Evolutionary conservation across 2,329 filamentous ascomycete genomes (phyloP), one percentile per base, ranked within the genome.

Genomic region (Stromatinia cepivora): DNA sequence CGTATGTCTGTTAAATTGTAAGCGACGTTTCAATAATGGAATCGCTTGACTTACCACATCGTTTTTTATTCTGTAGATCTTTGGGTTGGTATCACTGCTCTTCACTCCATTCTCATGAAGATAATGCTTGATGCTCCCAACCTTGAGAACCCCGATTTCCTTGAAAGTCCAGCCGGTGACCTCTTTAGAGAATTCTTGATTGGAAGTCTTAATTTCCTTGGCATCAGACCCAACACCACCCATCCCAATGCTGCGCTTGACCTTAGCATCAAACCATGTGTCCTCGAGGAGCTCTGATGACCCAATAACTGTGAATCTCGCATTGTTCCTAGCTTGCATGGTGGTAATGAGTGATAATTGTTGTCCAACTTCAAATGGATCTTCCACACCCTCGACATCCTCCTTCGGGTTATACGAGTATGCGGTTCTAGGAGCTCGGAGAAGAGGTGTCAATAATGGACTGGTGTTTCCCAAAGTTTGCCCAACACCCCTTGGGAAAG

Each of bases 351-450:
- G 85, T 56, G 88, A 87, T 72, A 99, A 84, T 83, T 99, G 95
- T 76, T 85, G 84, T 61, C 95, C 95, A 67, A 90, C 90, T 39
- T 91, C 93, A 78, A 96, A 97, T 59, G 93, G 86, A 71, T 97
- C 94, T 74, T 96, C 93, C 34, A 93, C 84, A 7, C 81, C 81
- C 61, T 88, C 87, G 53, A 83, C 80, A 77, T 97, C 92, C 72
- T 97, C 93, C 84, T 96, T 96, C 67, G 92, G 90, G 81, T 95
- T 94, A 85, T 97, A 97, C 80, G 88, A 92, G 84, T 99, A 99
- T 71, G 94, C 92, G 13, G 93, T 97, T 74, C 85, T 83, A 28
- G 93, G 91, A 58, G 93, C 94, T 75, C 90, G 90, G 70, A 99
- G 82, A 74, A 99, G 87, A 22, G 95, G 93, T 25, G 90, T 86